Conservation (phyloP, 164 flowering plant genomes). For the Echeveria elegans region DNA sequence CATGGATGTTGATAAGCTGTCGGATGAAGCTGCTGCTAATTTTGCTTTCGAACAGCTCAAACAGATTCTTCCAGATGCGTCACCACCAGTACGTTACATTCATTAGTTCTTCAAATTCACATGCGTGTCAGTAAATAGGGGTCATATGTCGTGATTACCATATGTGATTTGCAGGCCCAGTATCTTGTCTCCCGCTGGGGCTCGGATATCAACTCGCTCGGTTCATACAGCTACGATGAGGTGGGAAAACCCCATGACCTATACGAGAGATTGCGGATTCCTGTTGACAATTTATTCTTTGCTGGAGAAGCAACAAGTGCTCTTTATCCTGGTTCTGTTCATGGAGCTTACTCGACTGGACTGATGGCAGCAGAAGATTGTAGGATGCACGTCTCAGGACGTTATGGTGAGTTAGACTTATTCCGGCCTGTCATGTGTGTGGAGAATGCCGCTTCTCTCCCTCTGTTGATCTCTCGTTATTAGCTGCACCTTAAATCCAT, state of each 20-base stretch:
- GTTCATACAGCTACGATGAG: conserved; percentile 77
- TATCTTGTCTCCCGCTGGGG: conserved; percentile 94
- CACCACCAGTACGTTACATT: conserved; percentile 45
- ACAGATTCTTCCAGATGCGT: conserved; percentile 77
- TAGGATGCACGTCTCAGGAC: background rate
- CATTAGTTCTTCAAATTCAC: background rate
- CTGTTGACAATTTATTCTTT: conserved; percentile 84
- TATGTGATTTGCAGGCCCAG: conserved; percentile 49
- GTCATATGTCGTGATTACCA: background rate
- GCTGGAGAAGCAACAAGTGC: conserved; percentile 35
- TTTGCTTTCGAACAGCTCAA: conserved; percentile 78
- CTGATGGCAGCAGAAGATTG: background rate
- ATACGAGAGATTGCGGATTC: conserved; percentile 74
- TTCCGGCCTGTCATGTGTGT: background rate
- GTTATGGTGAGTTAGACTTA: background rate
- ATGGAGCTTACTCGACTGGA: background rate
- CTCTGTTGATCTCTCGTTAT: background rate
- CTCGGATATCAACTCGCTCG: conserved; percentile 66
- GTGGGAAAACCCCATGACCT: conserved; percentile 84
- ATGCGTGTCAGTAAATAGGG: background rate
- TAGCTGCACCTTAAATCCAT: no score
- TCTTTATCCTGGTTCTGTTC: conserved; percentile 2
- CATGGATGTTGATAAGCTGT: conserved; percentile 76
- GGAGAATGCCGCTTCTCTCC: background rate
- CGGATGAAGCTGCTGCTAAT: conserved; percentile 84